phyloP scores from a whole-genome alignment of 768 basidiomycete genomes.

The Pleurotus cornucopiae region DNA sequence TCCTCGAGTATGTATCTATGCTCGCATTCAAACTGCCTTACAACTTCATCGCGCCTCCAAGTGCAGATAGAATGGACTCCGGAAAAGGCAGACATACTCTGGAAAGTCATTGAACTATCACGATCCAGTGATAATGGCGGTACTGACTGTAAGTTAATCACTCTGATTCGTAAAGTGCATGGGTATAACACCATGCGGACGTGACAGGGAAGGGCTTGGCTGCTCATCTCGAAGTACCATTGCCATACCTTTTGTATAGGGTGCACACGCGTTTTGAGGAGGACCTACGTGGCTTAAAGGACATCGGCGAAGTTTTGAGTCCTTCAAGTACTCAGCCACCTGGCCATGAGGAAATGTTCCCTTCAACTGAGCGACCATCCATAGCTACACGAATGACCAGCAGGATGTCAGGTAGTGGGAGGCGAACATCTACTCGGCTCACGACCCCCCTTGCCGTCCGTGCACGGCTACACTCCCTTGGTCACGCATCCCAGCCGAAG shows the following conservation, averaged over 20 bases:
- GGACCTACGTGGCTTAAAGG: conserved; percentile 75
- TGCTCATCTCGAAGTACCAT: conserved; percentile 71
- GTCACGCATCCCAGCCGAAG: conserved; percentile 47
- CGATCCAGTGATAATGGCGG: conserved; percentile 67
- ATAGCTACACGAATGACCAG: conserved; percentile 23
- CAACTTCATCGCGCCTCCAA: conserved; percentile 10
- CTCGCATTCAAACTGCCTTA: neutral
- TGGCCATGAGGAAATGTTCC: conserved; percentile 18
- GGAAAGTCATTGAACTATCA: conserved; percentile 83
- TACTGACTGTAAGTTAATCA: conserved; percentile 65
- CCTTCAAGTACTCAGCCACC: conserved; percentile 33
- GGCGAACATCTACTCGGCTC: conserved; percentile 38
- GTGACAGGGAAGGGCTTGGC: conserved; percentile 78
- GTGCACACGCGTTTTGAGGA: conserved; percentile 83
- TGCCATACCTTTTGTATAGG: conserved; percentile 82
- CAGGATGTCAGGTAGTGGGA: conserved; percentile 26
- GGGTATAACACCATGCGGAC: conserved; percentile 4
- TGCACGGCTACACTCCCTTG: conserved; percentile 67
- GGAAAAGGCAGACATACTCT: conserved; percentile 81
- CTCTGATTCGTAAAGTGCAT: neutral
- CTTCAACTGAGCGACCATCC: conserved; percentile 22
- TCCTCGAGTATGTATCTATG: conserved; percentile 49
- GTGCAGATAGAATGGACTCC: conserved; percentile 78
- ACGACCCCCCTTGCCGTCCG: conserved; percentile 61
- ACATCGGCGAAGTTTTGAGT: conserved; percentile 59